Evolutionary conservation across 768 basidiomycete genomes (phyloP), one percentile per base, ranked within the genome.

Genomic region (Rhodotorula taiwanensis): DNA sequence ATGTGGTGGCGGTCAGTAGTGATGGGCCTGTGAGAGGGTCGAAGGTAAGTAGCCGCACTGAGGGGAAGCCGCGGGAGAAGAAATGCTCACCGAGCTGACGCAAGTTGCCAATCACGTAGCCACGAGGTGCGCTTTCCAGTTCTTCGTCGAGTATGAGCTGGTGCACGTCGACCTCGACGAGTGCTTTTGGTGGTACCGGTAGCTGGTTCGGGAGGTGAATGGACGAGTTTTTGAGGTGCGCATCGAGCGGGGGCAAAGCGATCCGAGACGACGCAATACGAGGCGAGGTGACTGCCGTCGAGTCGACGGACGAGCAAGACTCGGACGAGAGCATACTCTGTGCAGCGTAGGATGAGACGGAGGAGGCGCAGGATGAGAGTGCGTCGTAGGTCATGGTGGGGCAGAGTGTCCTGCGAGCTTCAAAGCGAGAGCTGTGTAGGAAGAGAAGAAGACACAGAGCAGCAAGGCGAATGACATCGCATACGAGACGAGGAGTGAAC

Each of bases 191-290:
- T 10, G 69, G 66, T 0, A 34, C n/a, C 0, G 69, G 69, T 18
- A 70, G 66, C 5, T 67, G 31, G 23, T 56, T 52, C 0, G 69
- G 69, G 9, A 70, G 55, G 51, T 56, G 58, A 28, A 67, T 57
- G 7, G 43, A 41, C 16, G 58, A 45, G 3, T 55, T 53, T 21
- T 64, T 64, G 27, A 42, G 11, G 3, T 18, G 18, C 18, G 64
- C 20, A 33, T 53, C 44, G n/a, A 47, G 55, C 11, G 27, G 20
- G 1, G 55, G 43, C 1, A 33, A 27, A 2, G 34, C 36, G 0
- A 25, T 34, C 2, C 11, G 23, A 6, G 15, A n/a, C 2, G 45
- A 34, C 27, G 23, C 41, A 1, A 9, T 44, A 5, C 3, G 21
- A 2, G 52, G 14, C 11, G 31, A 36, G 8, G 9, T 5, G 13